A percentile compares a stretch with the other conserved stretches of the same genome.
These are phyloP conservation scores for Nicotiana benthamiana DNA, from an alignment of 257 asterid species.

Conservation along the genomic window DNA sequence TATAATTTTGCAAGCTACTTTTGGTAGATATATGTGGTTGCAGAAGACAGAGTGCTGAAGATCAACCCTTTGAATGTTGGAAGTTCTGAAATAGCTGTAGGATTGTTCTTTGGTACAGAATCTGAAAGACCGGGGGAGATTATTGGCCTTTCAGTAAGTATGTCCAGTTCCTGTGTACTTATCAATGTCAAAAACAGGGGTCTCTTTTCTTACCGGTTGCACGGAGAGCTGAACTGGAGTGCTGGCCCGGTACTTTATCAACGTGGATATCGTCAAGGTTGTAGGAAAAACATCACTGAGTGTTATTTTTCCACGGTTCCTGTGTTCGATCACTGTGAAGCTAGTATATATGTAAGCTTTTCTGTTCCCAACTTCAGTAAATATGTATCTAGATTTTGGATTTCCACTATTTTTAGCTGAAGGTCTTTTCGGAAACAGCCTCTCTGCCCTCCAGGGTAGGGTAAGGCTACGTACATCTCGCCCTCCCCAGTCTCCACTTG, in stretches of 20 bases:
- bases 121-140: conserved; percentile 47
- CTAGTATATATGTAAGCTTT: conserved; percentile 65
- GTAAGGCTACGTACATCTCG: too few relatives aligned
- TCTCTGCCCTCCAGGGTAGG: too few relatives aligned
- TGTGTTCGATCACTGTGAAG: conserved; percentile 89
- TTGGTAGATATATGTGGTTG: conserved; percentile 86
- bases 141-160: conserved; percentile 64
- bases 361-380: neutral
- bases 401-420: too few relatives aligned
- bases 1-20: neutral
- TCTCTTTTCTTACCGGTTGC: conserved; percentile 53
- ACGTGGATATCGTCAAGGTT: conserved; percentile 87
- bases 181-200: conserved; percentile 61
- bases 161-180: conserved; percentile 55
- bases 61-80: conserved; percentile 40
- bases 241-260: conserved; percentile 78
- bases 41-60: conserved; percentile 68
- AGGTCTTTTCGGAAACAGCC: too few relatives aligned
- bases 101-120: conserved; percentile 56
- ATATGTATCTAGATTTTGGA: neutral
- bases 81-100: conserved; percentile 42
- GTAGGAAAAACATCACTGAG: conserved; percentile 44
- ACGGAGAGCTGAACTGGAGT: conserved; percentile 67
- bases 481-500: too few relatives aligned
- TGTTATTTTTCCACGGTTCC: conserved; percentile 74